Evolutionary conservation across 495 filamentous ascomycete genomes (phyloP).

Genomic region (Aspergillus conjunctus): DNA sequence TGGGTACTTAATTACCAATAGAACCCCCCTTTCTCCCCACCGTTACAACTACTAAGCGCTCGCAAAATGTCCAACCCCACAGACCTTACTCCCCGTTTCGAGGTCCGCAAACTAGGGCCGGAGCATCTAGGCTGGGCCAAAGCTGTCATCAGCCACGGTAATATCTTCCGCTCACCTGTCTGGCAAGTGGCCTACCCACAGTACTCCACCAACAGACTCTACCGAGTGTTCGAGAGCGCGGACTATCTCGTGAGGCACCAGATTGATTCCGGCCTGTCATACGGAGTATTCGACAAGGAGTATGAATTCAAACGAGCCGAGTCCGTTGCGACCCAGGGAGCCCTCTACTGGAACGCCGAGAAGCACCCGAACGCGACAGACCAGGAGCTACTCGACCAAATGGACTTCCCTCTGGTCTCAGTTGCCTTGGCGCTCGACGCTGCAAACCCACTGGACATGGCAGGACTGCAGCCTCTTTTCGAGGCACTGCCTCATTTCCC

Average conservation of each 20-base stretch:
- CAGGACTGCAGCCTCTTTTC: constrained; percentile 26
- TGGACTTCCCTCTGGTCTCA: constrained; percentile 49
- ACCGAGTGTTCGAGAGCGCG: constrained; percentile 16
- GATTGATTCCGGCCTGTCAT: constrained; percentile 43
- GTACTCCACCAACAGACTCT: constrained; percentile 25
- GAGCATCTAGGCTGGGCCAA: constrained; percentile 39
- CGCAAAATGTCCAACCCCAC: too few species aligned
- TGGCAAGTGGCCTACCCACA: constrained; percentile 36
- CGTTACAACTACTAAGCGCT: too few species aligned
- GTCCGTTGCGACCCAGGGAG: constrained; percentile 39
- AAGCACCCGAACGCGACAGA: constrained; percentile 25
- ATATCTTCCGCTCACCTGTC: constrained; percentile 38
- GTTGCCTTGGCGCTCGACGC: constrained; percentile 44
- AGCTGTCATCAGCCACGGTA: constrained; percentile 40
- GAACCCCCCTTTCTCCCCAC: too few species aligned
- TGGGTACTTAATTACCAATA: too few species aligned
- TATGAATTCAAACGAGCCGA: constrained; percentile 46
- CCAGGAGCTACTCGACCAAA: constrained; percentile 30
- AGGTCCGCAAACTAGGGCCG: constrained; percentile 39
- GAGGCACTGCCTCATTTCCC: constrained; percentile 29
- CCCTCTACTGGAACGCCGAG: constrained; percentile 43
- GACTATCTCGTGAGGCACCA: constrained; percentile 33
- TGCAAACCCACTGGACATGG: constrained; percentile 32
- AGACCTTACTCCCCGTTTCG: constrained; percentile 27
- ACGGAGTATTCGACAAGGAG: constrained; percentile 48